Conservation (phyloP, 441 rosid species). For the Manihot esculenta region DNA sequence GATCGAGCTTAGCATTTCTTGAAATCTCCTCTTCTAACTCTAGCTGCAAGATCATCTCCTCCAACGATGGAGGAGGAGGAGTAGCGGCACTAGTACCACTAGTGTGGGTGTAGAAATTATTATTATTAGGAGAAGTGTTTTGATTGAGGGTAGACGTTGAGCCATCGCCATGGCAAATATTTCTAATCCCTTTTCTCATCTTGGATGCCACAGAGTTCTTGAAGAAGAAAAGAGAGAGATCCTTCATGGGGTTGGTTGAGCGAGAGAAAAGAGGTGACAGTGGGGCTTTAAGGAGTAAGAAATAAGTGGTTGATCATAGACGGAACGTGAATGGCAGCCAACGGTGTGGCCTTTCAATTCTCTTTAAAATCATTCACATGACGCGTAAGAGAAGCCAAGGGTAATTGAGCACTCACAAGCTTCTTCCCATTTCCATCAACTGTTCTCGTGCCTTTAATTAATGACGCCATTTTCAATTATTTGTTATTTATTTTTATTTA, state of each 20-base stretch:
- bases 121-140: constrained; percentile 11
- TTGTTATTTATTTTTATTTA: too few relatives aligned
- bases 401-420: constrained; percentile 25
- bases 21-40: constrained; percentile 77
- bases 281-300: background rate
- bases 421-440: constrained; percentile 17
- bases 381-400: too few relatives aligned
- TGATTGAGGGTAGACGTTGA: constrained; percentile 78
- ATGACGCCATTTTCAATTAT: background rate
- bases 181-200: constrained; percentile 64
- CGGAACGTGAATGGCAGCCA: constrained; percentile 34
- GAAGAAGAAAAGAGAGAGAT: constrained; percentile 58
- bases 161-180: constrained; percentile 54
- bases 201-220: constrained; percentile 59
- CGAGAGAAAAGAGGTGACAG: too few relatives aligned
- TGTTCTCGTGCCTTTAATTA: background rate
- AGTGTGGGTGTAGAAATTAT: background rate
- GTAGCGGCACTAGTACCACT: background rate
- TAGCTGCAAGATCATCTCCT: constrained; percentile 77
- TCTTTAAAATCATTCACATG: too few relatives aligned
- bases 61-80: constrained; percentile 45
- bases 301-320: background rate
- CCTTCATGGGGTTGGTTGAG: constrained; percentile 48
- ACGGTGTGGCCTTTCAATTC: constrained; percentile 20
- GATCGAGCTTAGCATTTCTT: constrained; percentile 40